Base-by-base conservation (phyloP, 768 basidiomycete genomes). In the Lentinus brumalis region DNA sequence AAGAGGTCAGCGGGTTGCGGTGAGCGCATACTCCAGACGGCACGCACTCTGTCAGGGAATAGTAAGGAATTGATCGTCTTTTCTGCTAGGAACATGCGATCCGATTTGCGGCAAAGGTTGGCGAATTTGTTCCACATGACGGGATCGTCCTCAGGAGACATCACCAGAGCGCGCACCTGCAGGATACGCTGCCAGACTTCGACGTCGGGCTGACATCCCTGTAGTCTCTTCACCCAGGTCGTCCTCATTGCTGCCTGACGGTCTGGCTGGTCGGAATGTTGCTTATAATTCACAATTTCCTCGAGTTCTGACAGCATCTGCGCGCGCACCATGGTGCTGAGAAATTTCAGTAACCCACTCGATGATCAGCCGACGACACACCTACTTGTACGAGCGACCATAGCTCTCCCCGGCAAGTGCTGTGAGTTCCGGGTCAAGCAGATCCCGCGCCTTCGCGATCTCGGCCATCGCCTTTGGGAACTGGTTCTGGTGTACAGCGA, bases 41-140 rank as follows among this genome's bases (percentile, higher is more conserved):
- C 16, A 67, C 81, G 50, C 65, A 88, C 85, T 67, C 84, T 77
- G 56, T 90, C 89, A 32, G 89, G 88, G 10, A 89, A 87, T 32
- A 97, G 78, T 1, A 99, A 76, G 0, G 94, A 96, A 64, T 95
- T 92, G 69, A 99, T 90, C 0, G 96, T 97, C 77, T 98, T 98
- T 67, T 98, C 95, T 0, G 96, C 96, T 51, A 99, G 78, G n/a
- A 84, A 83, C 85, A 98, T 92, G 5, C 97, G 87, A 52, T 96
- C 94, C 16, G 86, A 91, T 75, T 96, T 96, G 53, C 97, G 92
- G 71, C 97, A 98, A 1, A 98, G 79, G 69, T 99, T 98, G 2
- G 96, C 94, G 70, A 99, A 98, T 75, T 97, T 95, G 75, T 98
- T 97, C 95, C 96, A 98, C 87, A 97, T 98, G 49, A 91, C 85